Conservation (phyloP, 73 alveolate species). For the Paramecium biaurelia region DNA sequence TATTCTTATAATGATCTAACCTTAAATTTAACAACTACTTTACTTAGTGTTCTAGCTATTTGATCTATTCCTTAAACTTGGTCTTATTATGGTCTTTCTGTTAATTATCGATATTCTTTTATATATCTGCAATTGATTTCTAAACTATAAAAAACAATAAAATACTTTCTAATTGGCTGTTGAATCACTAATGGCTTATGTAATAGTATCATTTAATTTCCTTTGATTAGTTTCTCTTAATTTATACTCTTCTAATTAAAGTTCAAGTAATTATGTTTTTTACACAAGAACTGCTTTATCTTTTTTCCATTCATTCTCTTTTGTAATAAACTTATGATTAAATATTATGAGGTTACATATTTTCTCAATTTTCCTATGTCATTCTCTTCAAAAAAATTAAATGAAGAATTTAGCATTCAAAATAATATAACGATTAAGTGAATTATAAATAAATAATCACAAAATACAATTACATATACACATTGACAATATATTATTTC, state of each 20-base stretch:
- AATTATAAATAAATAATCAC: neutral
- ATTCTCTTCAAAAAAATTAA: neutral
- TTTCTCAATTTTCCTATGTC: neutral
- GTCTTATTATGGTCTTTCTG: neutral
- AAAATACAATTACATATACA: neutral
- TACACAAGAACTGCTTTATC: constrained; percentile 18
- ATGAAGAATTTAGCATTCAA: constrained; percentile 19
- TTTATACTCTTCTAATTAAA: constrained; percentile 21
- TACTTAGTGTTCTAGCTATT: neutral
- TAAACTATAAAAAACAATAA: neutral
- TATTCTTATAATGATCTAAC: constrained; percentile 2
- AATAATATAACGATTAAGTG: constrained; percentile 25
- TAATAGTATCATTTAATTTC: constrained; percentile 17
- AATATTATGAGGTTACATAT: neutral
- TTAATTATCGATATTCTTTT: neutral
- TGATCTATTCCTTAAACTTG: neutral
- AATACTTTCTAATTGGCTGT: neutral
- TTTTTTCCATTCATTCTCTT: constrained; percentile 26
- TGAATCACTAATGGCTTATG: neutral
- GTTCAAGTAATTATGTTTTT: constrained; percentile 25
- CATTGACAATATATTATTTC: neutral
- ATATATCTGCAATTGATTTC: neutral
- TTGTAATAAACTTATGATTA: neutral
- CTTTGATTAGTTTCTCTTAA: neutral
- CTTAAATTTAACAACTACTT: neutral